Conservation (phyloP, 108 stramenopile species). For the Epipyxis sp. region DNA sequence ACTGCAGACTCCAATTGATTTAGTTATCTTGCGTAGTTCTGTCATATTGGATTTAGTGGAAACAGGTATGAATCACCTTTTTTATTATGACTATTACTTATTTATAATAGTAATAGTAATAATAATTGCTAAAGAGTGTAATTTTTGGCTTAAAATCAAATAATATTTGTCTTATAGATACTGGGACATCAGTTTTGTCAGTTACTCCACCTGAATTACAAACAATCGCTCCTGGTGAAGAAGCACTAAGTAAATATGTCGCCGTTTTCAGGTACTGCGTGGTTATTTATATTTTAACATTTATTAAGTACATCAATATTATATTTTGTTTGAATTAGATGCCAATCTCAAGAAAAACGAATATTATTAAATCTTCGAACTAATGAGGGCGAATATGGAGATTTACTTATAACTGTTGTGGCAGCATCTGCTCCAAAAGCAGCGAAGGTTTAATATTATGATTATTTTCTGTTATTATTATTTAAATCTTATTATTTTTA, state of each 20-base stretch:
- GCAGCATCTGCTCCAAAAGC: constrained; percentile 35
- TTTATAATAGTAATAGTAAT: no score
- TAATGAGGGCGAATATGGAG: constrained; percentile 39
- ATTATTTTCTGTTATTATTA: no score
- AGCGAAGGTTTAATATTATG: no score
- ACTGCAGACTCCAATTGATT: constrained; percentile 45
- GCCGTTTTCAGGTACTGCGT: constrained; percentile 39
- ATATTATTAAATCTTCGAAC: constrained; percentile 1
- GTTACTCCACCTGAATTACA: background rate
- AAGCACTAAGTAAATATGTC: constrained; percentile 6
- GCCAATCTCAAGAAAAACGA: constrained; percentile 43
- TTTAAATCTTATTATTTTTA: no score
- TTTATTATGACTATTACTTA: no score
- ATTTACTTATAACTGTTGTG: constrained; percentile 46
- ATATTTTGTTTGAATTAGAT: constrained; percentile 38
- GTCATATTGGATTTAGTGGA: constrained; percentile 43
- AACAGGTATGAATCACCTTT: no score
- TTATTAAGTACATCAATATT: constrained; percentile 29
- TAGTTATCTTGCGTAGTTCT: constrained; percentile 34
- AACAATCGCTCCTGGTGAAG: background rate
- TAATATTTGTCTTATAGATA: no score
- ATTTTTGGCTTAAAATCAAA: no score
- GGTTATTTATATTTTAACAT: constrained; percentile 44
- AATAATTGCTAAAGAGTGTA: no score
- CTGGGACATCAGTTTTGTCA: constrained; percentile 31